Percentiles rank a stretch among this genome's conserved stretches.
These are phyloP conservation scores for Ogataea corticis DNA, from an alignment of 805 yeast genomes.

Conservation along the genomic window DNA sequence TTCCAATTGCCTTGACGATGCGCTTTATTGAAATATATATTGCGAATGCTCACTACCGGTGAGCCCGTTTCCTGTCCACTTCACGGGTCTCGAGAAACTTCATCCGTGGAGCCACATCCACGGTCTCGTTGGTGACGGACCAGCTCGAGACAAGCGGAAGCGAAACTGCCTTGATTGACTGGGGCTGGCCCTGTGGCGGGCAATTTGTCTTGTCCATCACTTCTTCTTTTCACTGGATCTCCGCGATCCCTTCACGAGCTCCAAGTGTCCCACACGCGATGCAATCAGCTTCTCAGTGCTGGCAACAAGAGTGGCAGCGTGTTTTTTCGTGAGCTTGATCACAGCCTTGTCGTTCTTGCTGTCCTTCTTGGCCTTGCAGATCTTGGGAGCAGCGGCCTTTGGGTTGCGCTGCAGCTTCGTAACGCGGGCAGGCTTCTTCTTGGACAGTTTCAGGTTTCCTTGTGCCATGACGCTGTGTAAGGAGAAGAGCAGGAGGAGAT, in stretches of 20 bases:
- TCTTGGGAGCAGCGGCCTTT: slow-evolving; percentile 72
- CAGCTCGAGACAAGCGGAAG: slow-evolving; percentile 15
- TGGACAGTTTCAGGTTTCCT: slow-evolving; percentile 59
- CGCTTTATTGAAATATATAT: not conserved
- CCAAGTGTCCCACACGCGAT: slow-evolving; percentile 91
- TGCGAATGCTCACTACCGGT: slow-evolving; percentile 2
- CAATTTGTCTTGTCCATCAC: slow-evolving; percentile 37
- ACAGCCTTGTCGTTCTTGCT: slow-evolving; percentile 44
- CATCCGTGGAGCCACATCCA: slow-evolving; percentile 21
- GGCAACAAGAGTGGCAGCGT: slow-evolving; percentile 50
- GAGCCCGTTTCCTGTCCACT: slow-evolving; percentile 1
- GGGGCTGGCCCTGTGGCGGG: not conserved
- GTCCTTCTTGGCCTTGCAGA: slow-evolving; percentile 65
- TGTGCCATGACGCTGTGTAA: slow-evolving; percentile 56
- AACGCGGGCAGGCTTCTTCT: slow-evolving; percentile 50
- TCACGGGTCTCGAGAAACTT: slow-evolving; percentile 17
- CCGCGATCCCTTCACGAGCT: slow-evolving; percentile 86
- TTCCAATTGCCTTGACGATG: not conserved
- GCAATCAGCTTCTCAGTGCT: slow-evolving; percentile 86
- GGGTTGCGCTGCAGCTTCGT: slow-evolving; percentile 68
- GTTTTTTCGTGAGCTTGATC: slow-evolving; percentile 58
- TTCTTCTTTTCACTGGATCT: slow-evolving; percentile 67
- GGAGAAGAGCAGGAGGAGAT: too few species aligned
- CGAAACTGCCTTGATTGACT: too few species aligned
- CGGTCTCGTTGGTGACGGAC: slow-evolving; percentile 24